Evolutionary conservation across 441 rosid genomes (phyloP), one percentile per base, ranked within the genome.

Genomic region (Adansonia rubrostipa): DNA sequence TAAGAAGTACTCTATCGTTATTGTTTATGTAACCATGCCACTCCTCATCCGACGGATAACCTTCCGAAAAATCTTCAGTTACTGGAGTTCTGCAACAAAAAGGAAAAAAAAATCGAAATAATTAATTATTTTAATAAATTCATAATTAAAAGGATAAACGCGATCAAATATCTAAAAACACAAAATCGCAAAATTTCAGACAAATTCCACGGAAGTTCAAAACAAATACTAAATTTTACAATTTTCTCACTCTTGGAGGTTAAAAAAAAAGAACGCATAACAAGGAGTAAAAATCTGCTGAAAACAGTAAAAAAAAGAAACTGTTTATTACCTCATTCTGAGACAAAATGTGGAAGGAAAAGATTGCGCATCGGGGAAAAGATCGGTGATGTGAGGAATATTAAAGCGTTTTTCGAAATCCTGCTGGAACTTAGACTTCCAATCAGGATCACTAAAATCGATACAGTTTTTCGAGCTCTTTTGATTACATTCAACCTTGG

Each of bases 21-120:
- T 93, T 94, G 68, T 96, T 94, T 63, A 96, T 94, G 82, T 94
- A 94, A 48, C 99, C 99, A 68, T 92, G 97, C 99, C 99, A 96
- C 76, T 92, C 91, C 80, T 94, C 99, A 80, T 96, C 98, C 20
- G 99, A 92, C 1, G 99, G 97, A 74, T 93, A 96, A 28, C 94
- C 96, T 51, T 86, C 94, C 0, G 84, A 89, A 78, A 92, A 92
- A 7, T 88, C 91, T 75, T 81, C 99, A 19, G 82, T 85, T 4
- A 89, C 80, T 3, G 98, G 99, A 78, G 95, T 87, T 89, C 99
- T 95, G 79, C 47, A 48, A 65, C 9, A n/a, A 53, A 72, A 72
- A n/a, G 10, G n/a, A 4, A 62, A 61, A 53, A 53, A 53, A 53
- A 53, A 4, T 53, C 58, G 5, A 53, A 53, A 53, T 14, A 53